Base-by-base conservation (phyloP, 2,329 filamentous ascomycete genomes). In the Colletotrichum sp. region DNA sequence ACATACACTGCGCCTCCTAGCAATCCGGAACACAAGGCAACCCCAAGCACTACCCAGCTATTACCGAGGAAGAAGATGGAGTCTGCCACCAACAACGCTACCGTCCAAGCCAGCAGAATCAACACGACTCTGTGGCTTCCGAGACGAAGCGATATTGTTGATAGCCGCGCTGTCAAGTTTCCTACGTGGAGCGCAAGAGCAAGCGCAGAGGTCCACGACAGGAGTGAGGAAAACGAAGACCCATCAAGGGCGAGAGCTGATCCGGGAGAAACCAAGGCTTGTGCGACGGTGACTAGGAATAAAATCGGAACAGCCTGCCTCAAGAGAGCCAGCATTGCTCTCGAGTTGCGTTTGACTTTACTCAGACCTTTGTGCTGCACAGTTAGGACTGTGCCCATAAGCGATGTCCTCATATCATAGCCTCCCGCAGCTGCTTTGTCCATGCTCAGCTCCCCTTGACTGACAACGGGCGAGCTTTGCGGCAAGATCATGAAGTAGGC, bases 401-500 rank as follows among this genome's bases (percentile, higher is more conserved):
- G 34, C 15, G 34, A 36, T 15, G 34, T 36, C 34, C 34, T 36
- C 3, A 36, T 15, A 36, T 36, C 15, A 3, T 36, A 36, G 15
- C 34, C 34, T 36, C 13, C 34, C 13, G 34, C 34, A 15, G 13
- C 13, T 36, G 34, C 13, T 16, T 36, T 36, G 13, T 36, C 34
- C 34, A 36, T 36, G 34, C 15, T 36, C 13, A 36, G 13, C 13
- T 36, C 34, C 15, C 15, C 34, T 16, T 36, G 34, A 36, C 34
- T 16, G 34, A 16, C 34, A 16, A 36, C 6, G 15, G 34, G 34
- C 9, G 57, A n/a, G 8, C 24, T 34, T 21, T 43, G 78, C 0
- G 83, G 83, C 4, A 84, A 74, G 9, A 85, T 26, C 15, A 82
- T 68, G 61, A 81, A 82, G 68, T 81, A 80, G 0, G 80, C 79